Conservation (phyloP, 257 asterid genomes). For the Capsicum baccatum region DNA sequence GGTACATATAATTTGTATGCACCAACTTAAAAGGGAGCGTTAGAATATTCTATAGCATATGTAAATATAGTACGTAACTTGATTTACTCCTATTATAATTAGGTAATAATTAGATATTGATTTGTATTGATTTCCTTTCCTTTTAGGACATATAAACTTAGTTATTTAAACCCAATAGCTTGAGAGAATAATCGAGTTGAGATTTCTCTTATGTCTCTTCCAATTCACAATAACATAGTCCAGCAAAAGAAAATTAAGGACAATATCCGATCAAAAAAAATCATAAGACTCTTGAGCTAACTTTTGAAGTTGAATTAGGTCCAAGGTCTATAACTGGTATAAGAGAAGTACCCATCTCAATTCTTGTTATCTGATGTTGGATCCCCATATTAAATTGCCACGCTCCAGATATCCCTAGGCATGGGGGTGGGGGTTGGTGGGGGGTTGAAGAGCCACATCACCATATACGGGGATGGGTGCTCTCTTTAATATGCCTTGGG, state of each 20-base stretch:
- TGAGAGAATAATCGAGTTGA: too few relatives aligned
- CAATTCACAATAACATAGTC: background rate
- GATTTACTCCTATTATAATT: too few relatives aligned
- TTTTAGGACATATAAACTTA: too few relatives aligned
- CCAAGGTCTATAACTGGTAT: background rate
- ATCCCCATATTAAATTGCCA: background rate
- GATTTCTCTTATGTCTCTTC: too few relatives aligned
- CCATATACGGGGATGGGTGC: background rate
- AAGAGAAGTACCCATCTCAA: background rate
- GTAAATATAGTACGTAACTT: too few relatives aligned
- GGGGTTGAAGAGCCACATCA: background rate
- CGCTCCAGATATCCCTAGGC: background rate
- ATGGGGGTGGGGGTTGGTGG: too few relatives aligned
- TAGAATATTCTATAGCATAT: too few relatives aligned
- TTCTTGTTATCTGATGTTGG: background rate
- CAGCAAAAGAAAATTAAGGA: background rate
- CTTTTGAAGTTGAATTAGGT: background rate
- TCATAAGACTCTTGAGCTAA: background rate
- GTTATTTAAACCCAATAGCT: too few relatives aligned
- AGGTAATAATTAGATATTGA: too few relatives aligned
- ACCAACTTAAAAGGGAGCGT: too few relatives aligned
- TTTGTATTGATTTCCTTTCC: too few relatives aligned
- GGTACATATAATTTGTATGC: too few relatives aligned
- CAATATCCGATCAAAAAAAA: background rate
- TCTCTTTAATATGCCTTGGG: background rate